Conservation (phyloP, 2,329 filamentous ascomycete genomes). For the Erysiphe pulchra region DNA sequence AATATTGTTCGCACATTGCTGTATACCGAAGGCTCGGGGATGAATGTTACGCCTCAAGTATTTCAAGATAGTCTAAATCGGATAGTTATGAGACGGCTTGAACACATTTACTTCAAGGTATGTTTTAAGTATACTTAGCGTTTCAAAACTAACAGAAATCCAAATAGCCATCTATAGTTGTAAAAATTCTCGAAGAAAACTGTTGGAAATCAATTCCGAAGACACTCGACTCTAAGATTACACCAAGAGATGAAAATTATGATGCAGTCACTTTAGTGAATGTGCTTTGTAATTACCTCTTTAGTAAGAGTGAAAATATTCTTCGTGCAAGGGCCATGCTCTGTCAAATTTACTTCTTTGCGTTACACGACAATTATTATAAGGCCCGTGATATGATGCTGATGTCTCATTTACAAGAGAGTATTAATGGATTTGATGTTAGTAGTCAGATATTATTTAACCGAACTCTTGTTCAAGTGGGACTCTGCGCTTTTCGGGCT, state of each 20-base stretch:
- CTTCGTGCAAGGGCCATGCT: constrained; percentile 92
- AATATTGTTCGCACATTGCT: constrained; percentile 70
- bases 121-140: constrained; percentile 6
- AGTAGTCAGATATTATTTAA: constrained; percentile 97
- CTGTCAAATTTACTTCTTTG: constrained; percentile 95
- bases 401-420: constrained; percentile 97
- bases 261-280: constrained; percentile 59
- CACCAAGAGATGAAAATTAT: constrained; percentile 38
- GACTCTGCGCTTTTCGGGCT: constrained; percentile 91
- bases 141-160: constrained; percentile 7
- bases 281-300: constrained; percentile 81
- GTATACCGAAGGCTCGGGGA: constrained; percentile 63
- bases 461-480: constrained; percentile 88
- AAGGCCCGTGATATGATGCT: constrained; percentile 96
- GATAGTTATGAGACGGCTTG: constrained; percentile 74
- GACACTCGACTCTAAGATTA: constrained; percentile 51
- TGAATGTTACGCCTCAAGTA: constrained; percentile 42
- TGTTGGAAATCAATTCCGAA: constrained; percentile 62
- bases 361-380: constrained; percentile 94
- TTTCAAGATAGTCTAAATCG: constrained; percentile 79
- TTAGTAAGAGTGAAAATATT: constrained; percentile 82
- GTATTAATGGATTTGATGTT: constrained; percentile 87
- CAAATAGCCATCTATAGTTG: constrained; percentile 54
- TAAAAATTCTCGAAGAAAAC: constrained; percentile 82
- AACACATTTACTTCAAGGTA: constrained; percentile 97